Evolutionary conservation across 1,139 yeast species (phyloP).

Genomic region (Geotrichum phurueaensis): DNA sequence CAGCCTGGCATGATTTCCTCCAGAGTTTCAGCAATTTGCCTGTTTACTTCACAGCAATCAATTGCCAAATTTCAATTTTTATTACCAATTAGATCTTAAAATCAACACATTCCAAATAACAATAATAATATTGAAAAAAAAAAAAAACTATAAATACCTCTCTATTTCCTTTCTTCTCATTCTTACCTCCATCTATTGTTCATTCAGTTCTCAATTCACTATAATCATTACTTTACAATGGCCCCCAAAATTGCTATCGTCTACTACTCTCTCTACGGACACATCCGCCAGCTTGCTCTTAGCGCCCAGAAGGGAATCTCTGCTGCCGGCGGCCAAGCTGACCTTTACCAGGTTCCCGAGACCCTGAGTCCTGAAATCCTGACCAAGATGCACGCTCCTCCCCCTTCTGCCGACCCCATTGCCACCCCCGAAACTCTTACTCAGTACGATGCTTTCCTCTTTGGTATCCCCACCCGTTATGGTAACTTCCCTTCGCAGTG

Average conservation of each 20-base stretch:
- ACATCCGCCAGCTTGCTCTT: constrained; percentile 59
- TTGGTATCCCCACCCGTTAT: constrained; percentile 39
- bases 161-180: neutral
- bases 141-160: neutral
- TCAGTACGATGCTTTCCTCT: constrained; percentile 54
- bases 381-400: constrained; percentile 50
- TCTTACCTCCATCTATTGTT: neutral
- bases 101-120: no score
- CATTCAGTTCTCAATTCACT: constrained; percentile 9
- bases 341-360: constrained; percentile 66
- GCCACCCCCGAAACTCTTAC: constrained; percentile 52
- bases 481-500: constrained; percentile 74
- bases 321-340: constrained; percentile 62
- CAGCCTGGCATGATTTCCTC: no score
- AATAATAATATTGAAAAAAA: no score
- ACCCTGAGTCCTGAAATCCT: constrained; percentile 57
- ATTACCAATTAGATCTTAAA: no score
- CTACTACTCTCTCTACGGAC: constrained; percentile 73
- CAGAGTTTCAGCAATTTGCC: no score
- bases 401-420: constrained; percentile 54
- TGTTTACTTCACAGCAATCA: no score
- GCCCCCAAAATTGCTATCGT: constrained; percentile 54
- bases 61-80: no score
- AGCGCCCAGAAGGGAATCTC: constrained; percentile 62
- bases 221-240: constrained; percentile 31